These are phyloP conservation scores for Ramalina intermedia DNA, from an alignment of 495 filamentous ascomycete species.

Conservation along the genomic window DNA sequence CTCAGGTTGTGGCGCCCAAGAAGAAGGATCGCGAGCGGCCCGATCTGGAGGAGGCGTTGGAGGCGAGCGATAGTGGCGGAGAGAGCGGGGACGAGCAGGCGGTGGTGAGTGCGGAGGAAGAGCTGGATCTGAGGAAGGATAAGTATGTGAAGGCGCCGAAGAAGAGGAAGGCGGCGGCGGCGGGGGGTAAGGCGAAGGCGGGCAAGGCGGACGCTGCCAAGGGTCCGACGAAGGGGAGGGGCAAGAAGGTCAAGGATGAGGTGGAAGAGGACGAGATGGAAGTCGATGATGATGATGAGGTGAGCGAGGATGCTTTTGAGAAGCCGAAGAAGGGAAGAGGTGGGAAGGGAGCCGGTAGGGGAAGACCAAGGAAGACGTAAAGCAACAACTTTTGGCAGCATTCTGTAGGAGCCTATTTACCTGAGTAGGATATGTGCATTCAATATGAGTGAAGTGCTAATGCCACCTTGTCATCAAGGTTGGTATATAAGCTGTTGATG, in stretches of 20 bases:
- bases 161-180: constrained; percentile 28
- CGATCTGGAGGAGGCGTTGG: constrained; percentile 90
- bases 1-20: constrained; percentile 57
- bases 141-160: constrained; percentile 92
- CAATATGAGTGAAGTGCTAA: too few species aligned
- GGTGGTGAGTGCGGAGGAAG: constrained; percentile 47
- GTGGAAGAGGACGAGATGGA: constrained; percentile 28
- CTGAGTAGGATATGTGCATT: too few species aligned
- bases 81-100: constrained; percentile 43
- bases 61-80: constrained; percentile 71
- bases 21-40: constrained; percentile 59
- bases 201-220: constrained; percentile 33
- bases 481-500: too few species aligned
- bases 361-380: constrained; percentile 8
- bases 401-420: too few species aligned
- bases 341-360: constrained; percentile 30
- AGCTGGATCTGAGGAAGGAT: constrained; percentile 74
- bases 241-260: constrained; percentile 21
- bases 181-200: constrained; percentile 22
- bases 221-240: constrained; percentile 33
- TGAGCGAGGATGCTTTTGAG: constrained; percentile 3
- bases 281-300: constrained; percentile 31
- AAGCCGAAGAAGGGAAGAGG: constrained; percentile 38
- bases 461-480: too few species aligned
- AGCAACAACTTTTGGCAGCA: too few species aligned